Percentiles rank a stretch among this genome's conserved stretches.
Conservation (phyloP, 257 asterid genomes). For the Ilex asprella region DNA sequence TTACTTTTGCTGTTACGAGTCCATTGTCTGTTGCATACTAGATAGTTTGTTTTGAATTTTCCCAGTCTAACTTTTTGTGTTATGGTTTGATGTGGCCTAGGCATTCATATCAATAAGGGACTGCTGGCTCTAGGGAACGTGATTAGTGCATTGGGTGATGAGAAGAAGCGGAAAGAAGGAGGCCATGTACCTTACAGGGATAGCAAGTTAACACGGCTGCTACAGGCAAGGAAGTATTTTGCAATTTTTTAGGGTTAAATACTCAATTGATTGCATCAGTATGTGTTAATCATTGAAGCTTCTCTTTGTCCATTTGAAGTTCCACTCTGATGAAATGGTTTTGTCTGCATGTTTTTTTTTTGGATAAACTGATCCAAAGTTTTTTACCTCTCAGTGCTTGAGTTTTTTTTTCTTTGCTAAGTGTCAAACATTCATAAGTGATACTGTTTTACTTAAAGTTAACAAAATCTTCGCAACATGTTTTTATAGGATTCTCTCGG, state of each 20-base stretch:
- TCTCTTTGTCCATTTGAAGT: no score
- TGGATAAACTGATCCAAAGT: no score
- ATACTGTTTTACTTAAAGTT: no score
- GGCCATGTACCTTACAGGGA: slow-evolving; percentile 99
- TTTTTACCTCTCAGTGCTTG: no score
- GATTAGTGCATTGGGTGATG: slow-evolving; percentile 97
- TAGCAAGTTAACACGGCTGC: slow-evolving; percentile 90
- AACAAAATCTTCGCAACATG: not conserved
- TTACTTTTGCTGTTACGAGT: not conserved
- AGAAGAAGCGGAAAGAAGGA: slow-evolving; percentile 88
- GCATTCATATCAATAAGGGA: slow-evolving; percentile 96
- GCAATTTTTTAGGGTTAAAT: not conserved
- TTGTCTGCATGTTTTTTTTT: no score
- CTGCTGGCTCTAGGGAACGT: slow-evolving; percentile 95
- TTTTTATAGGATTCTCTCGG: slow-evolving; percentile 86
- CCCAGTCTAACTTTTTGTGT: not conserved
- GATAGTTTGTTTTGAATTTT: not conserved
- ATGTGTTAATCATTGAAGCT: no score
- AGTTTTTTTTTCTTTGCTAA: no score
- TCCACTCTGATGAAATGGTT: no score
- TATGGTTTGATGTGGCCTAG: slow-evolving; percentile 30
- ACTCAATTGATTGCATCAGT: not conserved
- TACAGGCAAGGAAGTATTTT: slow-evolving; percentile 48
- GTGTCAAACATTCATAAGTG: no score
- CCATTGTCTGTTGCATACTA: not conserved